These are phyloP conservation scores for Hypoxylon sp. DNA, from an alignment of 2,329 filamentous ascomycete genomes.

Conservation along the genomic window DNA sequence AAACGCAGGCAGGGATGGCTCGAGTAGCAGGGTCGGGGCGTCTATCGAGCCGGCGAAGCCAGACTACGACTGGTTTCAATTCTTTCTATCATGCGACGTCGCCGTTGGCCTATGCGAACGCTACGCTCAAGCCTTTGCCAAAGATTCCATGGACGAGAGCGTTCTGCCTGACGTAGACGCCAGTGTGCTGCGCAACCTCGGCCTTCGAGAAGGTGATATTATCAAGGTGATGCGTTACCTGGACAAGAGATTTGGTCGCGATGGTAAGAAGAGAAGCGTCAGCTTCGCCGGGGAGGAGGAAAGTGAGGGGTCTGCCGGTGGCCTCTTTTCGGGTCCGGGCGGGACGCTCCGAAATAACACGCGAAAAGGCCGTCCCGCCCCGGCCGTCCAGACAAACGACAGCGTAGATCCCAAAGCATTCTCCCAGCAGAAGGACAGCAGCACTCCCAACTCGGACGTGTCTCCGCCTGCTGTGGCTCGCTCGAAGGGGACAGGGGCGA, in stretches of 20 bases:
- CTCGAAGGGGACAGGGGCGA: constrained; percentile 45
- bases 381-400: constrained; percentile 85
- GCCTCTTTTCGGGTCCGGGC: constrained; percentile 92
- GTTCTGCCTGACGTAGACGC: constrained; percentile 89
- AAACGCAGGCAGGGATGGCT: constrained; percentile 39
- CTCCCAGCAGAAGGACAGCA: constrained; percentile 64
- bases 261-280: constrained; percentile 59
- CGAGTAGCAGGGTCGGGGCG: constrained; percentile 60
- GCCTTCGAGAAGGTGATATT: constrained; percentile 95
- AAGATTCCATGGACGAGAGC: constrained; percentile 96
- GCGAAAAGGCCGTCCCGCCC: constrained; percentile 86
- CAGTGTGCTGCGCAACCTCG: constrained; percentile 81
- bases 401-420: constrained; percentile 89
- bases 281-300: constrained; percentile 49
- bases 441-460: constrained; percentile 51
- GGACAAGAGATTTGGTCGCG: constrained; percentile 80
- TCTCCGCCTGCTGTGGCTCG: constrained; percentile 44
- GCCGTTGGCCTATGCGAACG: constrained; percentile 92
- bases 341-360: constrained; percentile 93
- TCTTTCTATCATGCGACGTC: constrained; percentile 93
- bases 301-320: constrained; percentile 67
- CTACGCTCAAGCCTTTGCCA: constrained; percentile 86
- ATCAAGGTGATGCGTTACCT: constrained; percentile 91
- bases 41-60: constrained; percentile 69
- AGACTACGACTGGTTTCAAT: constrained; percentile 98